Evolutionary conservation across 2,329 filamentous ascomycete species (phyloP).

Genomic region (Colletotrichum sp.): DNA sequence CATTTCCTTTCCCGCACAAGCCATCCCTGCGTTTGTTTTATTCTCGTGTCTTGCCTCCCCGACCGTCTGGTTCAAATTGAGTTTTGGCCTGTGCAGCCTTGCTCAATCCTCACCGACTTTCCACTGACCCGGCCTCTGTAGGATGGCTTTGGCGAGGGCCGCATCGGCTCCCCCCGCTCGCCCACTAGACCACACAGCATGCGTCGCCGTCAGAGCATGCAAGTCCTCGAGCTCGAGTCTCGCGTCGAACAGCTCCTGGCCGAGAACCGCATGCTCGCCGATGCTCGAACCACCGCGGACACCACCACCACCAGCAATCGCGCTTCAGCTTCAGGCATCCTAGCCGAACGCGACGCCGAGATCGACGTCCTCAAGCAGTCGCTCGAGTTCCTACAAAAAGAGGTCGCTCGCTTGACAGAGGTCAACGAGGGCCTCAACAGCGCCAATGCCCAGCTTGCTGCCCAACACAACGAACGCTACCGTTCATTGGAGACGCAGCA

Average conservation of each 20-base stretch:
- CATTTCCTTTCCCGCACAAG: neutral
- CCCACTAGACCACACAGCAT: constrained; percentile 94
- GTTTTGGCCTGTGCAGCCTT: neutral
- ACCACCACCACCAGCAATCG: constrained; percentile 63
- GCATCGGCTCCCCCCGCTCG: constrained; percentile 84
- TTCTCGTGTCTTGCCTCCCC: neutral
- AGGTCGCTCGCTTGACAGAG: constrained; percentile 80
- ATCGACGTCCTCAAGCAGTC: constrained; percentile 83
- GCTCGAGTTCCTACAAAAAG: constrained; percentile 79
- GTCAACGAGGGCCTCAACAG: constrained; percentile 81
- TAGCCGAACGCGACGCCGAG: constrained; percentile 85
- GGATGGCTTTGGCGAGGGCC: constrained; percentile 94
- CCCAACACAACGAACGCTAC: constrained; percentile 77
- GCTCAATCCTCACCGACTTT: neutral
- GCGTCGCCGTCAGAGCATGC: constrained; percentile 96
- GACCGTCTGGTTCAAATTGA: neutral
- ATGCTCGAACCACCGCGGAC: constrained; percentile 67
- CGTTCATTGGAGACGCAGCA: constrained; percentile 71
- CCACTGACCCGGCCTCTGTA: constrained; percentile 43
- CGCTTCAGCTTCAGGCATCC: constrained; percentile 70
- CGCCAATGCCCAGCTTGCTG: constrained; percentile 77
- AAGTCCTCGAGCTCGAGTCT: constrained; percentile 89
- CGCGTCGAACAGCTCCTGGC: constrained; percentile 82
- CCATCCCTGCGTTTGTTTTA: constrained; percentile 5
- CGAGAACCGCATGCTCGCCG: constrained; percentile 80